Conservation (phyloP, 306 rosid species). For the Pyrus communis region DNA sequence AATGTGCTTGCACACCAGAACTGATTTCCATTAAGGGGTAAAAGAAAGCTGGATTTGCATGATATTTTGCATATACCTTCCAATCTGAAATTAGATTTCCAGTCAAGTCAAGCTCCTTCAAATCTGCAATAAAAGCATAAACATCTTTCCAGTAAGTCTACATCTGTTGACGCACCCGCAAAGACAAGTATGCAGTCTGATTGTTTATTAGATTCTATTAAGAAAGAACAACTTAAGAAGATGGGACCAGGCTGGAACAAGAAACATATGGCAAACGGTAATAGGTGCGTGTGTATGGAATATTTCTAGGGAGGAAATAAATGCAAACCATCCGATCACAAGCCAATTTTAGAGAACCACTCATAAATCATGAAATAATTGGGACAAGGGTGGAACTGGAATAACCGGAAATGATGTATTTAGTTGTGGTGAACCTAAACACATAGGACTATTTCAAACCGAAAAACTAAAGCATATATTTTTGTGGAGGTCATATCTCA, state of each 20-base stretch:
- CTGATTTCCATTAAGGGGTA: not conserved
- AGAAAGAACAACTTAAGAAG: not conserved
- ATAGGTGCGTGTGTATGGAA: not conserved
- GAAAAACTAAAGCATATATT: not conserved
- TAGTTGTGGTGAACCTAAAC: not conserved
- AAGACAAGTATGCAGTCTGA: not conserved
- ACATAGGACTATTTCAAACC: not conserved
- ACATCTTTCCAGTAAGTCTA: not conserved
- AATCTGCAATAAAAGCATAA: constrained; percentile 40
- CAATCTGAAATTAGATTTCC: constrained; percentile 86
- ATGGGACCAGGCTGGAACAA: not conserved
- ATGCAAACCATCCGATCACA: not conserved
- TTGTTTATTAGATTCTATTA: not conserved
- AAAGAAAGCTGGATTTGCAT: constrained; percentile 3
- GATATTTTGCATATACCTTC: constrained; percentile 50
- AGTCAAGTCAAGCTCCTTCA: constrained; percentile 78
- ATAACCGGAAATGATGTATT: not conserved
- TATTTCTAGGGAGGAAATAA: not conserved
- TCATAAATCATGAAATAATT: not conserved
- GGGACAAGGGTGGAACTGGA: not conserved
- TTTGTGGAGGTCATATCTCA: not conserved
- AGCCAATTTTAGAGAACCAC: not conserved
- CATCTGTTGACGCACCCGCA: not conserved
- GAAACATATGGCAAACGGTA: not conserved
- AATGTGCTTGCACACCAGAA: not conserved